Percentiles rank a stretch among this genome's conserved stretches.
These are phyloP conservation scores for Xylaria acuta DNA, from an alignment of 495 filamentous ascomycete species.

Conservation along the genomic window DNA sequence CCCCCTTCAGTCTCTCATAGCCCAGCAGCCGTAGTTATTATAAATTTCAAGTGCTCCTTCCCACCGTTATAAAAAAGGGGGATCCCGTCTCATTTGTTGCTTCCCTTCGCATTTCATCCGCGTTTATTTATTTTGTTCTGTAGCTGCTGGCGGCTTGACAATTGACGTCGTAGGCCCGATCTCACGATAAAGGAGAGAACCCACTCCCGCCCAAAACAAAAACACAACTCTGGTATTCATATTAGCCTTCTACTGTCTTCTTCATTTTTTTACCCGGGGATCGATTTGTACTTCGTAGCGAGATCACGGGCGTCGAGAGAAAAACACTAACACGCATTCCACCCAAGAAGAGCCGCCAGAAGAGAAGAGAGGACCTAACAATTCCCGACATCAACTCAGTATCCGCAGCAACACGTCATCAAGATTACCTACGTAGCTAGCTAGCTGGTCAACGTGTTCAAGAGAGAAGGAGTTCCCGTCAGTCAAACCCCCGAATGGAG, in stretches of 20 bases:
- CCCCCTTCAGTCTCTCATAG: constrained; percentile 28
- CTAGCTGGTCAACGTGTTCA: not conserved
- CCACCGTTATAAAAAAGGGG: constrained; percentile 18
- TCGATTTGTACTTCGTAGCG: not conserved
- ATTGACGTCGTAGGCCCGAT: constrained; percentile 32
- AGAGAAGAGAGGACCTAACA: not conserved
- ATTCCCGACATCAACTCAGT: not conserved
- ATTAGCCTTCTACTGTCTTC: not conserved
- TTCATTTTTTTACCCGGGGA: not conserved
- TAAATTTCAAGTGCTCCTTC: constrained; percentile 37
- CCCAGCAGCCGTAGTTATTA: constrained; percentile 36
- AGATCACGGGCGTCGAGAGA: not conserved
- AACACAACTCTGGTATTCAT: not conserved
- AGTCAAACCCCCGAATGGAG: constrained; percentile 28
- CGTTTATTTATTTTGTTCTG: constrained; percentile 11
- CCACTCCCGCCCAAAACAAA: not conserved
- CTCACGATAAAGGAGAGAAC: constrained; percentile 2
- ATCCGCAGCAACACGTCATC: not conserved
- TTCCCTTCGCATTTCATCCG: not conserved
- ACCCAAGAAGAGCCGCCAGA: not conserved
- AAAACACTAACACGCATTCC: not conserved
- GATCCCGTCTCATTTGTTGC: not conserved
- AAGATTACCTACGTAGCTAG: not conserved
- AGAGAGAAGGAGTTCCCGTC: not conserved
- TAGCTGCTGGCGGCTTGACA: constrained; percentile 44